These are phyloP conservation scores for Acer negundo DNA, from an alignment of 345 rosid species.

Conservation along the genomic window DNA sequence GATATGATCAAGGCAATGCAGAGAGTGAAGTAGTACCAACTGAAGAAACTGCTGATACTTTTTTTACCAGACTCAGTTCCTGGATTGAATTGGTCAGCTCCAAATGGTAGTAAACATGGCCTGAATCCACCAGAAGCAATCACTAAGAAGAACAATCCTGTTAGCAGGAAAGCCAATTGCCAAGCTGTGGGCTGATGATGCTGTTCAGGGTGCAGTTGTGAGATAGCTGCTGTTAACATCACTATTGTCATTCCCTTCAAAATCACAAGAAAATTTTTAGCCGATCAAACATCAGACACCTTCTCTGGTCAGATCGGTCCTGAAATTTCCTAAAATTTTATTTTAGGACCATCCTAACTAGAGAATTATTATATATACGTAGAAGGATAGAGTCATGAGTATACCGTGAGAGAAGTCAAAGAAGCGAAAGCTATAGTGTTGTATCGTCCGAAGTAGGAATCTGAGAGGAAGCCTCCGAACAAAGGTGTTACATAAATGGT, in stretches of 20 bases:
- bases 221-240: constrained; percentile 35
- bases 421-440: constrained; percentile 34
- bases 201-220: constrained; percentile 34
- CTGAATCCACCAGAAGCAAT: constrained; percentile 46
- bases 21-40: constrained; percentile 46
- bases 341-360: too few relatives aligned
- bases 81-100: constrained; percentile 48
- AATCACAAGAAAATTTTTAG: neutral
- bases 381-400: too few relatives aligned
- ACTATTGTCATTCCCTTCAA: constrained; percentile 36
- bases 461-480: constrained; percentile 41
- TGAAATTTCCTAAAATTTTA: too few relatives aligned
- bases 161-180: constrained; percentile 26
- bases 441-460: constrained; percentile 37
- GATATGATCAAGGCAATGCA: constrained; percentile 33
- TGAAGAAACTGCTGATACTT: constrained; percentile 41
- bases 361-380: too few relatives aligned
- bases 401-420: constrained; percentile 29
- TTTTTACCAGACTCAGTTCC: constrained; percentile 31
- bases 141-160: constrained; percentile 29
- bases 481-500: constrained; percentile 32
- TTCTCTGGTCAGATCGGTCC: too few relatives aligned
- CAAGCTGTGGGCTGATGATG: constrained; percentile 20
- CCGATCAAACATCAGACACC: too few relatives aligned
- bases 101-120: constrained; percentile 46